Percentiles rank a stretch among this genome's conserved stretches.
Evolutionary conservation across 139 green algal genomes (phyloP).

Genomic region (Chlamydomonas schloesseri): DNA sequence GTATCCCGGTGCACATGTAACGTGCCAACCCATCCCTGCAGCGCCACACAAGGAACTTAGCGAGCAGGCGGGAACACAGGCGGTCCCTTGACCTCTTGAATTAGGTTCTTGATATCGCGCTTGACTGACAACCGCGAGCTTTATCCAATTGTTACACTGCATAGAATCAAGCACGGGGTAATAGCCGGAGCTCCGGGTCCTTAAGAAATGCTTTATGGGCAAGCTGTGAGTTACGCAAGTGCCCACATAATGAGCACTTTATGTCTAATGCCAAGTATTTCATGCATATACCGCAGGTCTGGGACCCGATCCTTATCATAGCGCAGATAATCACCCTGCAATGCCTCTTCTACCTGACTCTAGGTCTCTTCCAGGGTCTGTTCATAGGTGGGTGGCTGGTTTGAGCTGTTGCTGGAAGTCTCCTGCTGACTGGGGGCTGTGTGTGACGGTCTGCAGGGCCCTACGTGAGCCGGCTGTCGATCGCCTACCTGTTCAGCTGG

Average conservation of each 20-base stretch:
- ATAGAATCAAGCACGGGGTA: no score
- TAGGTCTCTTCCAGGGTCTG: conserved; percentile 78
- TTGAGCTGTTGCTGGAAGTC: no score
- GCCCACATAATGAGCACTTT: background rate
- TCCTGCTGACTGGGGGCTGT: background rate
- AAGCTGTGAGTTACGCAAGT: conserved; percentile 7
- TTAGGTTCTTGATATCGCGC: no score
- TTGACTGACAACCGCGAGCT: no score
- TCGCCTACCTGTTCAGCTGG: conserved; percentile 80
- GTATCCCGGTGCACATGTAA: no score
- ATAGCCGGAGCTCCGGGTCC: no score
- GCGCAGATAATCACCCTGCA: conserved; percentile 87
- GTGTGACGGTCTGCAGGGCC: conserved; percentile 55
- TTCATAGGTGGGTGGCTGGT: conserved; percentile 69
- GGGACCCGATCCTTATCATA: conserved; percentile 86
- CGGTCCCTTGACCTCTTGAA: no score
- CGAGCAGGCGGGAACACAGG: no score
- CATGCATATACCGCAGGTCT: conserved; percentile 55
- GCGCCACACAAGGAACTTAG: no score
- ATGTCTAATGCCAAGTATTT: no score
- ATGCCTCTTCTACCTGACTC: conserved; percentile 83
- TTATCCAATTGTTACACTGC: no score
- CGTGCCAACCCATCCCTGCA: no score
- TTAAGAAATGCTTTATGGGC: conserved; percentile 47
- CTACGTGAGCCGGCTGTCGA: conserved; percentile 58